Conservation (phyloP, 768 basidiomycete species). For the Leccinum disarticulatum region DNA sequence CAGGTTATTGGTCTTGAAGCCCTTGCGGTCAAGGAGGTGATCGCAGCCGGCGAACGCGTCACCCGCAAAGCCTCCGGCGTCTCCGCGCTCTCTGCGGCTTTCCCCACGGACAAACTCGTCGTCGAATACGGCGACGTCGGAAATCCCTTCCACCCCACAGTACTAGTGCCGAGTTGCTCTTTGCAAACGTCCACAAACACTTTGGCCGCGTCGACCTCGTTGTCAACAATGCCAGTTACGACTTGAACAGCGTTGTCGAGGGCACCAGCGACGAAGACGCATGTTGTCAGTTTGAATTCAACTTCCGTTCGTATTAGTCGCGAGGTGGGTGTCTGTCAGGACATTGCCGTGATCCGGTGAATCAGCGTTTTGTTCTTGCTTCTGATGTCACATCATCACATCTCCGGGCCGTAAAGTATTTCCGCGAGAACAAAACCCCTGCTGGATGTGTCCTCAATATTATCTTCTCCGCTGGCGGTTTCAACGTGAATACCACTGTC, state of each 20-base stretch:
- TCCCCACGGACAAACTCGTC: constrained; percentile 22
- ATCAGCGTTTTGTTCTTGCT: neutral
- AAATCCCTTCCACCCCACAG: constrained; percentile 11
- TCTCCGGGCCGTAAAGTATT: constrained; percentile 27
- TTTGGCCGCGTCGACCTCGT: constrained; percentile 36
- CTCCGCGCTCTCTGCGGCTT: constrained; percentile 14
- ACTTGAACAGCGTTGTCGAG: constrained; percentile 26
- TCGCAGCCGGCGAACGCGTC: constrained; percentile 28
- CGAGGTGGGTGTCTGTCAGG: no score
- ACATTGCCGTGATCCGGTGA: no score
- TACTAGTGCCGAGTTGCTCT: constrained; percentile 15
- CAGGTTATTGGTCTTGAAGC: constrained; percentile 38
- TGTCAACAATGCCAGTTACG: constrained; percentile 34
- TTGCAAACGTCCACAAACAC: constrained; percentile 18
- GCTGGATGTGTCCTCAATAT: constrained; percentile 23
- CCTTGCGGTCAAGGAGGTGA: constrained; percentile 25
- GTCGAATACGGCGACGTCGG: constrained; percentile 30
- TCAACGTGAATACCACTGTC: constrained; percentile 17
- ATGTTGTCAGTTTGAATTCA: constrained; percentile 29
- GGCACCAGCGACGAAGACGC: constrained; percentile 25
- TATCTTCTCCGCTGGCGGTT: constrained; percentile 21
- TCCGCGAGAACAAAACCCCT: constrained; percentile 28
- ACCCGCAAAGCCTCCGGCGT: constrained; percentile 25
- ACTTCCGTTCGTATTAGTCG: constrained; percentile 29
- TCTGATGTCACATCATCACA: neutral